Conservation (phyloP, 2,329 filamentous ascomycete species). For the Graphiopsis chlorocephala region DNA sequence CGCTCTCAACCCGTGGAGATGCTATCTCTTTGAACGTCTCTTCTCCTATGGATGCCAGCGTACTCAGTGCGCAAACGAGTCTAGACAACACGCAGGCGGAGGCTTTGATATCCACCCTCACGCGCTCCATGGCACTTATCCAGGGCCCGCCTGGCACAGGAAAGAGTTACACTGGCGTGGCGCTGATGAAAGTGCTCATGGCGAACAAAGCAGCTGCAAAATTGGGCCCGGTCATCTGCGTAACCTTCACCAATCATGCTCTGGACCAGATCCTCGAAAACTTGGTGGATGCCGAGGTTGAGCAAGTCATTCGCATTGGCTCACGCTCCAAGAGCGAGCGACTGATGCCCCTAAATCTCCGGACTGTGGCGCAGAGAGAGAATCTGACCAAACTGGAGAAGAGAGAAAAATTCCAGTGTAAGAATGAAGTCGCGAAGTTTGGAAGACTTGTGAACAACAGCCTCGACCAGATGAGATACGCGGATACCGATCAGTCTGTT, state of each 20-base stretch:
- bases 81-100: conserved; percentile 53
- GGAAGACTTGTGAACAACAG: conserved; percentile 20
- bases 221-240: conserved; percentile 48
- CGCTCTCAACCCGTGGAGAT: conserved; percentile 19
- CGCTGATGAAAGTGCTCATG: conserved; percentile 58
- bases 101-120: conserved; percentile 55
- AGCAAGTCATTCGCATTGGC: conserved; percentile 61
- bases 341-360: conserved; percentile 53
- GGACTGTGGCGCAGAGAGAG: conserved; percentile 33
- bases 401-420: conserved; percentile 29
- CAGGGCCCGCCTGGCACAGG: conserved; percentile 71
- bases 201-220: conserved; percentile 35
- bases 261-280: conserved; percentile 60
- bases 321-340: conserved; percentile 54
- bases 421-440: conserved; percentile 21
- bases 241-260: conserved; percentile 53
- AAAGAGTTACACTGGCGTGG: conserved; percentile 61
- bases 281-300: conserved; percentile 47
- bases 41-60: conserved; percentile 24
- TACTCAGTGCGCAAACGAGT: conserved; percentile 37
- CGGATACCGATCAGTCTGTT: background rate
- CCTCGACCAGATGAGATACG: conserved; percentile 7
- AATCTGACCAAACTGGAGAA: conserved; percentile 44
- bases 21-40: conserved; percentile 26
- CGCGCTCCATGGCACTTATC: conserved; percentile 57